Percentiles rank a stretch among this genome's conserved stretches.
phyloP scores from a whole-genome alignment of 129 eudicot genomes.

The Arctium lappa region DNA sequence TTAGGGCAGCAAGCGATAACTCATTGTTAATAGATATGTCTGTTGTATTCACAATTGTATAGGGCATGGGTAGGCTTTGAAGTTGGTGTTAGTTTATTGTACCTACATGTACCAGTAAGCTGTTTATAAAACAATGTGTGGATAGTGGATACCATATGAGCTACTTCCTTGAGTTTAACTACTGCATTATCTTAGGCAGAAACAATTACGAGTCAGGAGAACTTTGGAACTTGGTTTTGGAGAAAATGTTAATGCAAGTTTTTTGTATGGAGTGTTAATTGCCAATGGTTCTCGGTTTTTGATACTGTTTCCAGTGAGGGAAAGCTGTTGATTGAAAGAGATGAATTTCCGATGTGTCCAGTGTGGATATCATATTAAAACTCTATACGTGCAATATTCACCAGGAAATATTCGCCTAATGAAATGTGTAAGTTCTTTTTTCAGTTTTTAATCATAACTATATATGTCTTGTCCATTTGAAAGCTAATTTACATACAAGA shows the following conservation, averaged over 20 bases:
- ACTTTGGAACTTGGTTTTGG: neutral
- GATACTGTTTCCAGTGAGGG: neutral
- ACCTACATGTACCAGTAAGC: neutral
- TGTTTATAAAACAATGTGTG: neutral
- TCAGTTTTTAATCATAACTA: neutral
- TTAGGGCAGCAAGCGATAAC: neutral
- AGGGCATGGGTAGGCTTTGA: neutral
- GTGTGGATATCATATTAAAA: conserved; percentile 52
- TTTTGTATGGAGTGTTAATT: neutral
- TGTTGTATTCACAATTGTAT: neutral
- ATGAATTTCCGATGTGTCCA: conserved; percentile 46
- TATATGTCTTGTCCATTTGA: neutral
- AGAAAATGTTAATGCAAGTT: neutral
- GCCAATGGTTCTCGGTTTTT: neutral
- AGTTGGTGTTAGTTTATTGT: neutral
- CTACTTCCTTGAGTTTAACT: neutral
- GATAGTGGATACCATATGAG: neutral
- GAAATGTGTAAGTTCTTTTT: conserved; percentile 57
- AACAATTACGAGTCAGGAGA: neutral
- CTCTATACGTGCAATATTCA: conserved; percentile 71
- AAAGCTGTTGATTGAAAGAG: conserved; percentile 3
- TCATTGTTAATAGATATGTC: neutral
- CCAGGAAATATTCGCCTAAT: conserved; percentile 83
- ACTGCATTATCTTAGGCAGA: neutral
- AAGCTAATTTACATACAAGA: conserved; percentile 5